Conservation (phyloP, 1,139 yeast genomes). For the Sugiyamaella neomexicana region DNA sequence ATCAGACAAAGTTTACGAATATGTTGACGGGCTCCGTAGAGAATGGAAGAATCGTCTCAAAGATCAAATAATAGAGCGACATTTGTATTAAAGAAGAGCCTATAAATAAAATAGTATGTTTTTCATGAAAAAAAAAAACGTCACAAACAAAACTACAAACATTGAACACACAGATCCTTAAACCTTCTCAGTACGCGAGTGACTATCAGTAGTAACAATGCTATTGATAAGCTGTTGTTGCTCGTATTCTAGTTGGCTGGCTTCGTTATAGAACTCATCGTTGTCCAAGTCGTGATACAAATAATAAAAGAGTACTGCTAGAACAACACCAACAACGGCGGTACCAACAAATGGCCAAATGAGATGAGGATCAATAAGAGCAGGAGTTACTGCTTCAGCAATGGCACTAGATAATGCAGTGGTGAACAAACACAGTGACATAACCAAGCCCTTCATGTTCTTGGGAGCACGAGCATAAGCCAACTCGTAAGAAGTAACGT, state of each 20-base stretch:
- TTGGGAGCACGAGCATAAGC: slow-evolving; percentile 72
- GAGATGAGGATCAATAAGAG: slow-evolving; percentile 54
- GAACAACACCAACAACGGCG: slow-evolving; percentile 53
- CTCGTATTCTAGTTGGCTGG: neutral
- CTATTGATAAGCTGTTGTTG: neutral
- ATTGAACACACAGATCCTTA: neutral
- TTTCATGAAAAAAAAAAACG: neutral
- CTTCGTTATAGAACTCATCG: slow-evolving; percentile 28
- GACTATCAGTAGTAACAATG: neutral
- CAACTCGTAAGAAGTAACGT: slow-evolving; percentile 65
- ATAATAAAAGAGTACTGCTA: slow-evolving; percentile 62
- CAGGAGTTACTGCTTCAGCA: slow-evolving; percentile 56
- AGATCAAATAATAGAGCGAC: slow-evolving; percentile 59
- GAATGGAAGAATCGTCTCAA: slow-evolving; percentile 72
- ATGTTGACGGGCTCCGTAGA: slow-evolving; percentile 53
- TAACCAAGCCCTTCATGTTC: slow-evolving; percentile 64
- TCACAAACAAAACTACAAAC: slow-evolving; percentile 1
- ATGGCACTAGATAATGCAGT: slow-evolving; percentile 62
- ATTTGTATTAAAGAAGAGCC: slow-evolving; percentile 26
- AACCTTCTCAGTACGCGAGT: slow-evolving; percentile 2
- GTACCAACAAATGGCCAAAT: slow-evolving; percentile 57
- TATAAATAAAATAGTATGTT: neutral
- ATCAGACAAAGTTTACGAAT: slow-evolving; percentile 59
- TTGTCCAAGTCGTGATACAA: slow-evolving; percentile 55
- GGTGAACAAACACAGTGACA: slow-evolving; percentile 63